phyloP scores from a whole-genome alignment of 78 protist genomes.

The Tieghemostelium lacteum region DNA sequence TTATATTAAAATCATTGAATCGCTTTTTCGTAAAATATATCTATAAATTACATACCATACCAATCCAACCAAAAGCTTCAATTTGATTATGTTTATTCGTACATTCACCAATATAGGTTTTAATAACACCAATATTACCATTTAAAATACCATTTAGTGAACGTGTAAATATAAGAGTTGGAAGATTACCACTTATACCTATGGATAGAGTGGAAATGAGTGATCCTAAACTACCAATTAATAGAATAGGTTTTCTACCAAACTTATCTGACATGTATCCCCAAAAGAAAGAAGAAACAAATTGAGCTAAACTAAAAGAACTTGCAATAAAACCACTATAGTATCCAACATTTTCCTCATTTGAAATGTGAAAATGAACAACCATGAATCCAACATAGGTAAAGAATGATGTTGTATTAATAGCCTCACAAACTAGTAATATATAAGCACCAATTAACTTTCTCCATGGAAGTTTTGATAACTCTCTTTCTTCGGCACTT shows the following conservation, averaged over 20 bases:
- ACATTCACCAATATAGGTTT: conserved; percentile 65
- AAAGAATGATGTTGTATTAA: conserved; percentile 42
- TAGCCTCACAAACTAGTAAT: conserved; percentile 44
- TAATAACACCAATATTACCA: conserved; percentile 70
- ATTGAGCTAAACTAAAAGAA: conserved; percentile 43
- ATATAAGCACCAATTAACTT: conserved; percentile 21
- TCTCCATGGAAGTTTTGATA: not conserved
- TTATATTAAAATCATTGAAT: not conserved
- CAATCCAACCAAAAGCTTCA: conserved; percentile 75
- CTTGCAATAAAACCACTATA: conserved; percentile 58
- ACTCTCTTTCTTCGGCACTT: not conserved
- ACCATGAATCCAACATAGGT: conserved; percentile 45
- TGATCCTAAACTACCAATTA: conserved; percentile 47
- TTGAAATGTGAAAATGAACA: not conserved
- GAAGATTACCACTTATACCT: not conserved
- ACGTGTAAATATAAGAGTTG: conserved; percentile 32
- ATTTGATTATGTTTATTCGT: conserved; percentile 58
- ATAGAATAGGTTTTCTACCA: conserved; percentile 62
- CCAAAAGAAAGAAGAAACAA: conserved; percentile 50
- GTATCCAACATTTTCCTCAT: conserved; percentile 37
- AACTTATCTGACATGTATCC: conserved; percentile 52
- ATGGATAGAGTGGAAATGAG: conserved; percentile 17
- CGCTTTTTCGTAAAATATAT: not conserved
- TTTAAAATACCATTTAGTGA: conserved; percentile 62
- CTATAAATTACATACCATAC: conserved; percentile 30